A percentile compares a stretch with the other conserved stretches of the same genome.
These are phyloP conservation scores for Mycena floridula DNA, from an alignment of 768 basidiomycete genomes.

Conservation along the genomic window DNA sequence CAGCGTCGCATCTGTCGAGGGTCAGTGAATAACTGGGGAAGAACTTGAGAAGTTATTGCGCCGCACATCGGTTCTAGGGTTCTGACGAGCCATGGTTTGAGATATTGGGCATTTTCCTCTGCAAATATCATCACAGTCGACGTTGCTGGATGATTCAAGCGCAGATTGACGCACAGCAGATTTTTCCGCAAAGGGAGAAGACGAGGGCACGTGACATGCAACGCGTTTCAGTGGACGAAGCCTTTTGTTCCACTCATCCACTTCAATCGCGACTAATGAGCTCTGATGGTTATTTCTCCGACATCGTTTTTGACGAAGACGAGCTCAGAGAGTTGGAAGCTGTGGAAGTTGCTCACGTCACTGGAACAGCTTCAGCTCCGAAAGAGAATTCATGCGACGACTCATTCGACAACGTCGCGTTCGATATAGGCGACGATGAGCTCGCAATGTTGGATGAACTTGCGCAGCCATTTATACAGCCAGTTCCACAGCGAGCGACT, in stretches of 20 bases:
- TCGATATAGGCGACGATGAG: slow-evolving; percentile 53
- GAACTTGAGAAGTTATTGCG: slow-evolving; percentile 5
- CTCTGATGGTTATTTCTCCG: slow-evolving; percentile 66
- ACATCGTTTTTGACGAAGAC: slow-evolving; percentile 34
- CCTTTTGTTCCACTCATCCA: background rate
- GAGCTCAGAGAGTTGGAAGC: slow-evolving; percentile 55
- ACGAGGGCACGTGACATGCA: background rate
- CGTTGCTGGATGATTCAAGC: background rate
- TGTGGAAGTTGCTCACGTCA: slow-evolving; percentile 56
- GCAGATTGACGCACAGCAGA: background rate
- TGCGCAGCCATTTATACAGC: slow-evolving; percentile 41
- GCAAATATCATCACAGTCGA: slow-evolving; percentile 57
- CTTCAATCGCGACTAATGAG: slow-evolving; percentile 42
- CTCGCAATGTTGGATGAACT: slow-evolving; percentile 48
- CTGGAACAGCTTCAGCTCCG: slow-evolving; percentile 14
- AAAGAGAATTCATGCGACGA: slow-evolving; percentile 25
- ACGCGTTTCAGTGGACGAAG: background rate
- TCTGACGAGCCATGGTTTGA: slow-evolving; percentile 85
- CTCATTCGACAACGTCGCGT: slow-evolving; percentile 46
- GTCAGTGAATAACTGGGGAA: slow-evolving; percentile 16
- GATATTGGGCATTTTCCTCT: slow-evolving; percentile 51
- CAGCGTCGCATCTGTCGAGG: slow-evolving; percentile 95
- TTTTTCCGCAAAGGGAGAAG: background rate
- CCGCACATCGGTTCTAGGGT: slow-evolving; percentile 88
- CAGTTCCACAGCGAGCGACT: slow-evolving; percentile 23